Base-by-base conservation (phyloP, 257 asterid species). In the Paulownia fortunei region DNA sequence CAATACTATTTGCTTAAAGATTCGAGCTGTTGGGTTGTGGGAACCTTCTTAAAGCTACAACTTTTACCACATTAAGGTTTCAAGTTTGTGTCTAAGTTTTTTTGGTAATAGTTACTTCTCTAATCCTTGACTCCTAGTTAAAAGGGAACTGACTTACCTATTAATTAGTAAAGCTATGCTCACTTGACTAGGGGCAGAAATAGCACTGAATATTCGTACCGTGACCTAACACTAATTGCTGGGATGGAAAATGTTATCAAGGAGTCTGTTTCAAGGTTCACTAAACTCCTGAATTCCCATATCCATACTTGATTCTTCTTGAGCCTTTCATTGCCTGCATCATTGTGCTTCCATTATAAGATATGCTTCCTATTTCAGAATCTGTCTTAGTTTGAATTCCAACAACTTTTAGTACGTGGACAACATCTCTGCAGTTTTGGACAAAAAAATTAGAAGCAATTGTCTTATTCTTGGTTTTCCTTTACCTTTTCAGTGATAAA, bases 11-110 rank as follows among this genome's bases (percentile, higher is more conserved):
- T 15, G 56, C n/a, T 8, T 34, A 26, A 44, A 58, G 30, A 32
- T 63, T 61, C 10, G 9, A 63, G 65, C 32, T 16, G 46, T 12
- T 60, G 71, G 61, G 42, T 77, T 24, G 81, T 54, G 16, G 32
- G 24, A 54, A 30, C 8, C 52, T 56, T 68, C 46, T n/a, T 52
- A 37, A 75, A 44, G 24, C 27, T 41, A 30, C 44, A 27, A 23
- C 8, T 34, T 74, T 23, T 61, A 67, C 36, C 19, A 61, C 58
- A 26, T 9, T 39, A 16, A 41, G 0, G 30, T 39, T 0, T 36
- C 32, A 6, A 34, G 24, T 55, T 5, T 19, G 26, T 61, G 42
- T 51, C 34, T 11, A 26, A 61, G 62, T 0, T 18, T 46, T 11
- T 32, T 27, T 60, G 37, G 63, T 47, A 5, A 23, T 42, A 32